These are phyloP conservation scores for Asterella californica DNA, from an alignment of 225 moss, liverwort and hornwort species.

Conservation along the genomic window DNA sequence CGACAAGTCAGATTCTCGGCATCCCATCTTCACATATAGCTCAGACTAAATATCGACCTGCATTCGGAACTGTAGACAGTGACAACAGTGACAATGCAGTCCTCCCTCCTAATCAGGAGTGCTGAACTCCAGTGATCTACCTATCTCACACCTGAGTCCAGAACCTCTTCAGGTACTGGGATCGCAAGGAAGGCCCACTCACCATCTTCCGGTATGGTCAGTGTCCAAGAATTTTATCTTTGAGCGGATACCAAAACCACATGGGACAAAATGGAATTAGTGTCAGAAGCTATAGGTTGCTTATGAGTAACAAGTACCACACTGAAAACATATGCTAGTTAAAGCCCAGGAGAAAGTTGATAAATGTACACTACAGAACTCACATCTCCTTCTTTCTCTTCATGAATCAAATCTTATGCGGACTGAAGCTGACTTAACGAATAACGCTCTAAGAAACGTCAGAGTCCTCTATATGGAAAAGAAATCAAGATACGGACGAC, in stretches of 20 bases:
- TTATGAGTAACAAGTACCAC: neutral
- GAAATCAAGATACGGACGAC: neutral
- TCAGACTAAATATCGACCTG: too few relatives aligned
- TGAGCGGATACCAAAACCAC: conserved; percentile 7
- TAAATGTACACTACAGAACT: too few relatives aligned
- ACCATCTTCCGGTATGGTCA: conserved; percentile 10
- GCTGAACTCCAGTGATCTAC: neutral
- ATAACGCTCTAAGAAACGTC: neutral
- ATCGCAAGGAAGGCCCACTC: neutral
- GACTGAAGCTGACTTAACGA: neutral
- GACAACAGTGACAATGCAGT: too few relatives aligned
- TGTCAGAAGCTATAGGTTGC: conserved; percentile 11
- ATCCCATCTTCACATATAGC: too few relatives aligned
- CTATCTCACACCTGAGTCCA: neutral
- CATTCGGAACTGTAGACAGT: too few relatives aligned
- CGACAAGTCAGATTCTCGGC: too few relatives aligned
- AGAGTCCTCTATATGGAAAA: neutral
- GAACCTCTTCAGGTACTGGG: neutral
- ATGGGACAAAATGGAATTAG: conserved; percentile 2
- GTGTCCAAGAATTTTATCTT: conserved; percentile 9
- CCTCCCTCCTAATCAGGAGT: neutral
- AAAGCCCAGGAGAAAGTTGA: neutral
- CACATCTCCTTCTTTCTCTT: too few relatives aligned
- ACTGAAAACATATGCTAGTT: neutral
- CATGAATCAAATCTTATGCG: too few relatives aligned